These are phyloP conservation scores for Apiospora aurea DNA, from an alignment of 2,329 filamentous ascomycete species.

Conservation along the genomic window DNA sequence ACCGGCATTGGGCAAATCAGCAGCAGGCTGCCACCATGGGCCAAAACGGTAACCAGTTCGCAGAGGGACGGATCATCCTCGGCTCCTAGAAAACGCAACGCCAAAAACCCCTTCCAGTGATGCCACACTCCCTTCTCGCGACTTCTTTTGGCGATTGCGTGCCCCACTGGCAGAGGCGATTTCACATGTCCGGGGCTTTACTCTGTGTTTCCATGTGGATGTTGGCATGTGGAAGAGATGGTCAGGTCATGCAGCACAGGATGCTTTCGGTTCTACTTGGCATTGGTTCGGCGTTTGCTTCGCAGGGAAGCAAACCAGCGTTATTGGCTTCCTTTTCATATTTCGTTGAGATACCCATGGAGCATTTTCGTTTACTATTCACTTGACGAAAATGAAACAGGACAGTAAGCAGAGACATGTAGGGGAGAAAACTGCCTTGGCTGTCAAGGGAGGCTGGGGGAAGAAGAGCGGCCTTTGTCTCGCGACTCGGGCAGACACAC, in stretches of 20 bases:
- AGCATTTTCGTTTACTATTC: neutral
- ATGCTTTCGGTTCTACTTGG: neutral
- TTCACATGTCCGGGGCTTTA: neutral
- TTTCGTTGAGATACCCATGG: conserved; percentile 8
- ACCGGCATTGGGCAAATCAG: neutral
- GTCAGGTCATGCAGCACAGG: neutral
- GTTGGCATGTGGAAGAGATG: neutral
- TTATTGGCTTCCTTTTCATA: neutral
- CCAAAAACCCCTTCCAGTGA: conserved; percentile 16
- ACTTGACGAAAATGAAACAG: neutral
- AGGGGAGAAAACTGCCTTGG: neutral
- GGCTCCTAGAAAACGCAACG: conserved; percentile 2
- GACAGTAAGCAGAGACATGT: neutral
- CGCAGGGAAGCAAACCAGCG: neutral
- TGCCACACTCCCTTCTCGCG: neutral
- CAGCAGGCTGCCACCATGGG: neutral
- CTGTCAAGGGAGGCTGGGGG: neutral
- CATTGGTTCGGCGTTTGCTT: conserved; percentile 14
- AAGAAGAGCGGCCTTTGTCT: neutral
- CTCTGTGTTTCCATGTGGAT: neutral
- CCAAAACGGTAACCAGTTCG: conserved; percentile 1
- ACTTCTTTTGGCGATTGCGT: neutral
- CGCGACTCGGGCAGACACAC: neutral
- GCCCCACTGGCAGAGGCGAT: neutral
- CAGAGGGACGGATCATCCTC: neutral